Base-by-base conservation (phyloP, 106 monocot genomes). In the Posidonia australis region DNA sequence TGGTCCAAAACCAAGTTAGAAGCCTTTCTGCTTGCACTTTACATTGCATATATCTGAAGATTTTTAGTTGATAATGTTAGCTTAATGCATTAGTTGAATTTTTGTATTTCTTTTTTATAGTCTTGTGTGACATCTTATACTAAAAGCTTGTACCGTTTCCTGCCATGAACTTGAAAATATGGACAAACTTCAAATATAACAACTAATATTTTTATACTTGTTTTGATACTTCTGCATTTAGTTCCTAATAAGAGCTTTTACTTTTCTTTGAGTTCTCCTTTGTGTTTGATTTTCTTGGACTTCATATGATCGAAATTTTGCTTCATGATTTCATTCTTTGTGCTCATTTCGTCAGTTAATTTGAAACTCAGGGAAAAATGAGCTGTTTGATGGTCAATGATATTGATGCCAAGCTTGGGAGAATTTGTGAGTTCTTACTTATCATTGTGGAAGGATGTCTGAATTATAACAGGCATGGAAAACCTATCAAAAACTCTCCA, bases 361-460 rank as follows among this genome's bases (percentile, higher is more conserved):
- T 55, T 66, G 49, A 18, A 46, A 44, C 70, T 0, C 78, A 93
- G 92, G 92, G 88, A 47, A 88, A 93, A 59, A 81, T 93, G 74
- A 93, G 92, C 69, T 89, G 88, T 71, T 80, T 93, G 73, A 89
- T 93, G 89, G 89, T 93, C 54, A 93, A 89, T 72, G 93, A 89
- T 61, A 77, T 93, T 46, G 88, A 93, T 81, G 88, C 92, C 68
- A 88, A 88, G 17, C 62, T 93, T 30, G 92, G 92, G 56, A 85
- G 88, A 83, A 88, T 93, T 68, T 88, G 92, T 93, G 47, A 63
- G 81, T 63, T 61, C 18, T 19, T 41, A 43, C 21, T 49, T 36
- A 4, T 36, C 36, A 49, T 49, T 49, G 12, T 16, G 3, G 3
- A 17, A n/a, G 13, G 48, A 49, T 49, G 48, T n/a, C n/a, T 49